Percentiles rank a stretch among this genome's conserved stretches.
These are phyloP conservation scores for Pterulicium gracile DNA, from an alignment of 1,284 basidiomycete species.

Conservation along the genomic window DNA sequence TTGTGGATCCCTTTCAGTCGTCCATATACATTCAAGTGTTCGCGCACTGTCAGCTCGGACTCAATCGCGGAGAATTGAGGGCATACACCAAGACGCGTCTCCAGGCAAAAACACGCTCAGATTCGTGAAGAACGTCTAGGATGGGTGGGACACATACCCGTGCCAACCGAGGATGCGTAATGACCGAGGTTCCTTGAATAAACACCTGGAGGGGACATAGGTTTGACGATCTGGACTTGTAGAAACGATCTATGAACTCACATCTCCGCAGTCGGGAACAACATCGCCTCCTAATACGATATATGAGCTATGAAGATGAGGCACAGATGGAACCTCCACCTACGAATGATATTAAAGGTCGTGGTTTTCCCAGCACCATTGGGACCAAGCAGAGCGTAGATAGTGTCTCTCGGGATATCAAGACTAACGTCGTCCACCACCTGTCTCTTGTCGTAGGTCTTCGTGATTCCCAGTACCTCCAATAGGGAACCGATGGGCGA, in stretches of 20 bases:
- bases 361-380: constrained; percentile 81
- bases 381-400: constrained; percentile 69
- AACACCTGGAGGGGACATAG: too few relatives aligned
- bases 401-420: constrained; percentile 49
- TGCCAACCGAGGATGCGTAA: constrained; percentile 47
- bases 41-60: constrained; percentile 61
- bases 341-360: constrained; percentile 66
- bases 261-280: constrained; percentile 52
- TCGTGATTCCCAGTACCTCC: constrained; percentile 56
- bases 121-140: too few relatives aligned
- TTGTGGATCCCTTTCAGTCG: constrained; percentile 56
- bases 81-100: constrained; percentile 63
- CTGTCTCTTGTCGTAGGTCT: constrained; percentile 44
- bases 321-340: constrained; percentile 15
- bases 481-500: constrained; percentile 28
- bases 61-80: constrained; percentile 81
- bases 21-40: constrained; percentile 63
- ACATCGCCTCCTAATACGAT: constrained; percentile 42
- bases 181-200: constrained; percentile 54
- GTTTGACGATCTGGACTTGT: too few relatives aligned
- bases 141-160: too few relatives aligned
- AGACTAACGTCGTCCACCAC: constrained; percentile 71
- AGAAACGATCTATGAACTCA: constrained; percentile 18
- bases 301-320: background rate
- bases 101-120: too few relatives aligned